Base-by-base conservation (phyloP, 164 flowering plant genomes). In the Aristolochia californica region DNA sequence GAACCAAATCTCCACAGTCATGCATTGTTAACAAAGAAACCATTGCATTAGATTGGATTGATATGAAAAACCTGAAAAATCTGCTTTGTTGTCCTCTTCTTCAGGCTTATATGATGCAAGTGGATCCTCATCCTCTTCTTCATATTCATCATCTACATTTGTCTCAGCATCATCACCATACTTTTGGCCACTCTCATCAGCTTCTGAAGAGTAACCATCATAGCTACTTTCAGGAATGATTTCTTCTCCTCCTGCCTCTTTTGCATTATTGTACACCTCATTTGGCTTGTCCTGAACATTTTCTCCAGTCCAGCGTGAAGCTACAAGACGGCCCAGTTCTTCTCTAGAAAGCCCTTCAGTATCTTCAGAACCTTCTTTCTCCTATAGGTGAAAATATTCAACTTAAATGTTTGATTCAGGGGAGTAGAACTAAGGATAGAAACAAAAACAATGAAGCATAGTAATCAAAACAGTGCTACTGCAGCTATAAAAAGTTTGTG, bases 241-340 rank as follows among this genome's bases (percentile, higher is more conserved):
- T 43, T 25, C 67, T 59, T 74, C 78, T 61, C 69, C 65, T 62
- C 71, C 76, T 49, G 59, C 59, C 66, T 66, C 72, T 47, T 68
- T 62, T 13, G 21, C 59, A 5, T 20, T 50, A 56, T 62, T 57
- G 67, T 63, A 70, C 62, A 13, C 53, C 48, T 72, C 83, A 56
- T 62, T 68, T 53, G 66, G 60, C 60, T 76, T 53, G 72, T 77
- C 63, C 45, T 55, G 87, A 55, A 77, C 43, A 52, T 72, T 83
- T 74, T 82, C 91, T 65, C 97, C 91, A 18, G 99, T 88, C 99
- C 97, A 94, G 14, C 99, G 87, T 55, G 97, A 87, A 62, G 95
- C 97, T 72, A 94, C 82, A 56, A 74, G 88, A 38, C 91, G 91
- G 21, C 97, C 99, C 66, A 87, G 73, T 69, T 90, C 99, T 71